phyloP scores from a whole-genome alignment of 371 early-diverging fungal species.

The Rhizopus delemar region DNA sequence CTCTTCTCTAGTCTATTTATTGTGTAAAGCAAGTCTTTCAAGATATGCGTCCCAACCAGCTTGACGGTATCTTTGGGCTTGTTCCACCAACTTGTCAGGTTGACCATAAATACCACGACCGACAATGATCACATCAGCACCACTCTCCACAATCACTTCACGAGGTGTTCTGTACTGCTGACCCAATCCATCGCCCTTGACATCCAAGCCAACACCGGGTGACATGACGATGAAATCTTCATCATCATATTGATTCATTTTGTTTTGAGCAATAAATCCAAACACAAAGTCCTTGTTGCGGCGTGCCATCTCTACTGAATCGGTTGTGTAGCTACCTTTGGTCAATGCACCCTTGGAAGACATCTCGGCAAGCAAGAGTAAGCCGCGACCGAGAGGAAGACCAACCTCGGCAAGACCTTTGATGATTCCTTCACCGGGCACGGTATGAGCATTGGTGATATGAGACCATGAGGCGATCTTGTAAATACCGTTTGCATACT shows the following conservation, averaged over 20 bases:
- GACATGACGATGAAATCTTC: conserved; percentile 92
- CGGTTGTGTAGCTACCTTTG: conserved; percentile 77
- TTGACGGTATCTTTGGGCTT: conserved; percentile 82
- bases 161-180: conserved; percentile 94
- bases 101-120: conserved; percentile 93
- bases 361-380: conserved; percentile 95
- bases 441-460: conserved; percentile 91
- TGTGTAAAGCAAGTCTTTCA: conserved; percentile 49
- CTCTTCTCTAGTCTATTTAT: conserved; percentile 1
- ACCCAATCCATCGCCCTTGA: conserved; percentile 84
- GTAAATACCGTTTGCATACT: conserved; percentile 90
- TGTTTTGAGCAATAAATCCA: conserved; percentile 89
- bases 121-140: conserved; percentile 95
- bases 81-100: conserved; percentile 66
- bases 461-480: conserved; percentile 93
- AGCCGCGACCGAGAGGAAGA: conserved; percentile 75
- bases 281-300: conserved; percentile 87
- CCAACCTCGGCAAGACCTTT: conserved; percentile 87
- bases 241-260: conserved; percentile 63
- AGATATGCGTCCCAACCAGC: conserved; percentile 95
- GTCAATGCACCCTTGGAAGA: conserved; percentile 88
- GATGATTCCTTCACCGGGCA: conserved; percentile 96
- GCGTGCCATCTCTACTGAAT: conserved; percentile 86
- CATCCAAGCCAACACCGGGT: conserved; percentile 89
- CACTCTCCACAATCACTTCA: conserved; percentile 80